phyloP scores from a whole-genome alignment of 495 filamentous ascomycete species.

The Neurospora sublineolata region DNA sequence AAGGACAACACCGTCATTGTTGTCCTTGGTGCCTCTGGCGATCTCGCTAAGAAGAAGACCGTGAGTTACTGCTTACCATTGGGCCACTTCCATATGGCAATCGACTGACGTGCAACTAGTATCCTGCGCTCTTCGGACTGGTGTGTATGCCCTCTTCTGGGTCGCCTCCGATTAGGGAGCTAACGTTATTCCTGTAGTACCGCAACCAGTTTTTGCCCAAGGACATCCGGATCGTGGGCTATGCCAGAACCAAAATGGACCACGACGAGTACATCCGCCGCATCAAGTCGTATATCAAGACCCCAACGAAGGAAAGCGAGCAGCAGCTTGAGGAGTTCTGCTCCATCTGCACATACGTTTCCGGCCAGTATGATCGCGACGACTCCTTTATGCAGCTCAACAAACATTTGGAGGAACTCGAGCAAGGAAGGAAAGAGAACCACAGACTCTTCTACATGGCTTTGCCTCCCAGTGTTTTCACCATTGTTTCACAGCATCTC shows the following conservation, averaged over 20 bases:
- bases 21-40: constrained; percentile 92
- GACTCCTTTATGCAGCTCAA: constrained; percentile 84
- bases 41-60: constrained; percentile 99
- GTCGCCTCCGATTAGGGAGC: constrained; percentile 6
- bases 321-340: constrained; percentile 87
- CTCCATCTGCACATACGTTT: constrained; percentile 79
- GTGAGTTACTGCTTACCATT: constrained; percentile 40
- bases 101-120: constrained; percentile 45
- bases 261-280: constrained; percentile 85
- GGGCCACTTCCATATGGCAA: constrained; percentile 5
- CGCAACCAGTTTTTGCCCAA: constrained; percentile 98
- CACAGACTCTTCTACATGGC: constrained; percentile 99
- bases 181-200: constrained; percentile 46
- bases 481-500: constrained; percentile 87
- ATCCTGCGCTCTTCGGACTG: constrained; percentile 95
- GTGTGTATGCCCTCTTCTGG: constrained; percentile 45
- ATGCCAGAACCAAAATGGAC: constrained; percentile 99
- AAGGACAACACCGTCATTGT: constrained; percentile 98
- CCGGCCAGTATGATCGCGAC: constrained; percentile 94
- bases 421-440: constrained; percentile 69
- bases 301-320: constrained; percentile 94
- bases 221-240: constrained; percentile 94
- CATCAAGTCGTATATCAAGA: constrained; percentile 97
- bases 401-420: constrained; percentile 80
- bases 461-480: constrained; percentile 94